phyloP scores from a whole-genome alignment of 768 basidiomycete genomes.

The Amanita phalloides region DNA sequence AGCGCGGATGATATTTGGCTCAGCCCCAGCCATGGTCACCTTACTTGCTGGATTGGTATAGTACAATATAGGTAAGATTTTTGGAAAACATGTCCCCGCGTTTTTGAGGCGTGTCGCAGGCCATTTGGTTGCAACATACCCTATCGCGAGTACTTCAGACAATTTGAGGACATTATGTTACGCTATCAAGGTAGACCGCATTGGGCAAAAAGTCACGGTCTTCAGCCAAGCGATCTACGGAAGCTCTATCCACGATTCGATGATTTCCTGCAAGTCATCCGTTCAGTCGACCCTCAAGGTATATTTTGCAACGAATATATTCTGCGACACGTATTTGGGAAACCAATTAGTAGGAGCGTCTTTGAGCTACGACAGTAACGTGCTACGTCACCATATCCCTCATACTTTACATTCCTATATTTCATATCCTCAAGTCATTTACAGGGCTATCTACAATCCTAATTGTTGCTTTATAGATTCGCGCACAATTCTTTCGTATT shows the following conservation, averaged over 20 bases:
- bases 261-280: conserved; percentile 59
- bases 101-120: conserved; percentile 25
- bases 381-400: neutral
- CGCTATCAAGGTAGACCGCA: conserved; percentile 78
- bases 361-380: conserved; percentile 24
- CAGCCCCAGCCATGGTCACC: conserved; percentile 71
- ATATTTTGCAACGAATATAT: conserved; percentile 86
- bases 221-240: conserved; percentile 54
- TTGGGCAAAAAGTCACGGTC: conserved; percentile 89
- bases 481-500: conserved; percentile 84
- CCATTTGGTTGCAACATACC: conserved; percentile 80
- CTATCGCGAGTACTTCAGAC: conserved; percentile 67
- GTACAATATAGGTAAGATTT: conserved; percentile 84
- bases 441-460: conserved; percentile 39
- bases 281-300: conserved; percentile 62
- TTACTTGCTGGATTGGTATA: conserved; percentile 92
- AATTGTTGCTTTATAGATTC: conserved; percentile 80
- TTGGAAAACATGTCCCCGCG: neutral
- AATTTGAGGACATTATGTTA: conserved; percentile 63
- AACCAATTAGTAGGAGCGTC: conserved; percentile 28
- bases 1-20: conserved; percentile 90
- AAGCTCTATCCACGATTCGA: conserved; percentile 73
- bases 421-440: neutral
- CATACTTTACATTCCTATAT: neutral
- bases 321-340: conserved; percentile 75